Conservation (phyloP, 495 filamentous ascomycete species). For the Aspergillus nanangensis region DNA sequence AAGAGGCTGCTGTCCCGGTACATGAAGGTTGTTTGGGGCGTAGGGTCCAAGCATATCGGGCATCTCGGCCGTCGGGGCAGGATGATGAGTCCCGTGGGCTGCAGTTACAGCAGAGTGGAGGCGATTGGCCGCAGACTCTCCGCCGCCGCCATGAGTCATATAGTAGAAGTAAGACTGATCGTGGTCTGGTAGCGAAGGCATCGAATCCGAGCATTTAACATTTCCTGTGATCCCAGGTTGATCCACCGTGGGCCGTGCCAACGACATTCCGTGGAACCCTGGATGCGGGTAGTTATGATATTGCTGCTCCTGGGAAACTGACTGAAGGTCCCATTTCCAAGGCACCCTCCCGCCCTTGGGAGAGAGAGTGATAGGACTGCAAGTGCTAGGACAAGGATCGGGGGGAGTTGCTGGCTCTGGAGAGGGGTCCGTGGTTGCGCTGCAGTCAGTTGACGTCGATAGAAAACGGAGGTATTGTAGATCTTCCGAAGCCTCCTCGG, state of each 20-base stretch:
- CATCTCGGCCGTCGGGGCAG: conserved; percentile 10
- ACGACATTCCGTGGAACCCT: conserved; percentile 20
- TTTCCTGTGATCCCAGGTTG: conserved; percentile 17
- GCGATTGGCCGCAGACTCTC: conserved; percentile 8
- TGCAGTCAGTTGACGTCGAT: conserved; percentile 38
- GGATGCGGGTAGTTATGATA: conserved; percentile 21
- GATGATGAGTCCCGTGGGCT: conserved; percentile 11
- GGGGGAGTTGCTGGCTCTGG: conserved; percentile 38
- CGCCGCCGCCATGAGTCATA: conserved; percentile 4
- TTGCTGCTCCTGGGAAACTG: conserved; percentile 15
- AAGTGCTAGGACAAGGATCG: conserved; percentile 27
- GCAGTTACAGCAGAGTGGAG: conserved; percentile 14
- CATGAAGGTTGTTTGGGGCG: conserved; percentile 9
- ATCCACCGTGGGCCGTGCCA: conserved; percentile 17
- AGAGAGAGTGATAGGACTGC: conserved; percentile 19
- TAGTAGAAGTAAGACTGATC: conserved; percentile 17
- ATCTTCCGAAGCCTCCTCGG: conserved; percentile 36
- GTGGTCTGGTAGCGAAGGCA: conserved; percentile 6
- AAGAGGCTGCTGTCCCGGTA: conserved; percentile 19
- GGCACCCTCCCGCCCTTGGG: conserved; percentile 10
- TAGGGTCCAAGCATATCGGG: conserved; percentile 26
- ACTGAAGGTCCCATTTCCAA: conserved; percentile 36
- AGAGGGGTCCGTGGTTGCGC: conserved; percentile 37
- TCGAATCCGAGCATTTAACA: conserved; percentile 12
- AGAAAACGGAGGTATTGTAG: conserved; percentile 34